phyloP scores from a whole-genome alignment of 2,329 filamentous ascomycete genomes.

The Leptographium radiaticola region DNA sequence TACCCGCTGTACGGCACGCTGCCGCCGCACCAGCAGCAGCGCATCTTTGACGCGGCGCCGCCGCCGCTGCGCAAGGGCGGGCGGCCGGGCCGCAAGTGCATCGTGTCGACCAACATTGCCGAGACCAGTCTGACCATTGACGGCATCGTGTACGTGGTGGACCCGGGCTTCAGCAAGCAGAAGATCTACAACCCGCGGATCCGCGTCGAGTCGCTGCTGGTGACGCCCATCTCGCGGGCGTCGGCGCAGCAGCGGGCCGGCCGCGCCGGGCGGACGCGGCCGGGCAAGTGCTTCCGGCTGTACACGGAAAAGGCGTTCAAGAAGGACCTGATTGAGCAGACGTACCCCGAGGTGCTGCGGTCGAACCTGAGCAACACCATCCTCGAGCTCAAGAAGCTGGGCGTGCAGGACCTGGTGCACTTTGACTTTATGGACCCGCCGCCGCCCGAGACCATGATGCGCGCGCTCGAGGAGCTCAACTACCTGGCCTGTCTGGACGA shows the following conservation, averaged over 20 bases:
- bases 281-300: conserved; percentile 94
- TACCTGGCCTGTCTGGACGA: conserved; percentile 94
- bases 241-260: conserved; percentile 94
- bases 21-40: conserved; percentile 84
- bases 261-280: conserved; percentile 96
- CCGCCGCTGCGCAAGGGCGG: conserved; percentile 59
- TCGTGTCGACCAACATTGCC: conserved; percentile 94
- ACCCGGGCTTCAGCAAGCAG: conserved; percentile 97
- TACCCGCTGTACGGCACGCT: conserved; percentile 92
- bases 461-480: conserved; percentile 92
- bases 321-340: conserved; percentile 94
- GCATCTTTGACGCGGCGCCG: conserved; percentile 86
- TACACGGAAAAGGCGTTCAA: conserved; percentile 96
- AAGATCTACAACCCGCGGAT: conserved; percentile 98
- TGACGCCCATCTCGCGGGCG: conserved; percentile 94
- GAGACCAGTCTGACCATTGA: conserved; percentile 97
- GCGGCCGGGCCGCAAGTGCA: conserved; percentile 80
- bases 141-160: conserved; percentile 98
- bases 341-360: conserved; percentile 87
- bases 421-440: conserved; percentile 99
- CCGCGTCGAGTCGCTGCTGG: conserved; percentile 90
- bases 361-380: conserved; percentile 94
- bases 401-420: conserved; percentile 88
- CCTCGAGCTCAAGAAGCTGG: conserved; percentile 92
- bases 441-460: conserved; percentile 95